Conservation (phyloP, 768 basidiomycete genomes). For the Pleurotus citrinopileatus region DNA sequence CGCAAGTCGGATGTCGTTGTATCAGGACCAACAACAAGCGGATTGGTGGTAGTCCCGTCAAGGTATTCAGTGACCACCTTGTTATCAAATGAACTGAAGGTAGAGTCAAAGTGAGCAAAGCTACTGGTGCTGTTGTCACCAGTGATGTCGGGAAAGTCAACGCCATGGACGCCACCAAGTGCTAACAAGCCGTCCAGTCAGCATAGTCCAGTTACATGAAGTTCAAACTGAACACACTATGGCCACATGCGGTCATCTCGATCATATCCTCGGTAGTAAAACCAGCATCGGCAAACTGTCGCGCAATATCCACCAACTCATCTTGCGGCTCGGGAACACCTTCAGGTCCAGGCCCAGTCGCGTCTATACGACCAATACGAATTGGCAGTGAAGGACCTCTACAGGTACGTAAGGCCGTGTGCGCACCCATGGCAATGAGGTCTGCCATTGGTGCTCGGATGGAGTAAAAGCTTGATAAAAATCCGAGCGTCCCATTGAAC, state of each 20-base stretch:
- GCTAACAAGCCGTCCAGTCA: background rate
- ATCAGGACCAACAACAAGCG: conserved; percentile 11
- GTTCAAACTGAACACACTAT: conserved; percentile 2
- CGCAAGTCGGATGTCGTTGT: conserved; percentile 12
- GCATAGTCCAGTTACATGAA: background rate
- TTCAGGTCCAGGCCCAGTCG: conserved; percentile 29
- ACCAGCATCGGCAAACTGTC: conserved; percentile 30
- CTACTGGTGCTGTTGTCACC: no score
- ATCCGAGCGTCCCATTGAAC: background rate
- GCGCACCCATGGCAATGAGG: conserved; percentile 23
- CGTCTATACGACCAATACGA: conserved; percentile 40
- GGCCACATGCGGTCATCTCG: conserved; percentile 14
- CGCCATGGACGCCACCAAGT: background rate
- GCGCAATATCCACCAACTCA: conserved; percentile 33
- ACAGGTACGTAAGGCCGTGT: conserved; percentile 36
- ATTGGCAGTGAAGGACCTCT: conserved; percentile 44
- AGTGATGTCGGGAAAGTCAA: conserved; percentile 11
- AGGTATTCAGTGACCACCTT: conserved; percentile 6
- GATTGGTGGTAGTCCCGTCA: conserved; percentile 9
- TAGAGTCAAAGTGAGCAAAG: conserved; percentile 13
- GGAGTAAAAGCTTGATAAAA: background rate
- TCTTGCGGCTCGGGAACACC: conserved; percentile 45
- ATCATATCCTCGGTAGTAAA: conserved; percentile 16
- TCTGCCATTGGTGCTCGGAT: background rate
- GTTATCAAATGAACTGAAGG: conserved; percentile 11